A percentile compares a stretch with the other conserved stretches of the same genome.
Evolutionary conservation across 495 filamentous ascomycete species (phyloP).

Genomic region (Wilcoxina mikolae): DNA sequence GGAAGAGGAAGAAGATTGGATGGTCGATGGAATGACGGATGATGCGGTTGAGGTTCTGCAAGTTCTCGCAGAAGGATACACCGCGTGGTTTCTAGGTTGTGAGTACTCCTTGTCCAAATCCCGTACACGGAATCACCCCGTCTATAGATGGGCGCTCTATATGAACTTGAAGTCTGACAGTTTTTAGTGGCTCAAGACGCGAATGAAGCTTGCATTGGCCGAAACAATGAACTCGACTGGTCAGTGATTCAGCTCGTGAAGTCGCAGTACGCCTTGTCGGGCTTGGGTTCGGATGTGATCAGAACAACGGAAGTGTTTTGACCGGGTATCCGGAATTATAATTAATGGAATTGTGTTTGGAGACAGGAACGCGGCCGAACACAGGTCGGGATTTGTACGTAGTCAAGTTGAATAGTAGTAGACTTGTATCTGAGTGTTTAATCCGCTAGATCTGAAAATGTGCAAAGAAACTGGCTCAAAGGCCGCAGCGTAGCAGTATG

Average conservation of each 20-base stretch:
- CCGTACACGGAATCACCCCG: background rate
- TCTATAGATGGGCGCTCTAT: too few species aligned
- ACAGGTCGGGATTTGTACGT: too few species aligned
- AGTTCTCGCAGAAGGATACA: background rate
- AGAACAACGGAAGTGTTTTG: too few species aligned
- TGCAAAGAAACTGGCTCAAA: too few species aligned
- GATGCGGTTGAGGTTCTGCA: background rate
- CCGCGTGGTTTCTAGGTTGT: background rate
- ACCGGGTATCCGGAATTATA: too few species aligned
- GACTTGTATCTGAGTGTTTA: too few species aligned
- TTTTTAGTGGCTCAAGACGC: background rate
- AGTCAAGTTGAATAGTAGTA: too few species aligned
- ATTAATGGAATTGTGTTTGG: too few species aligned
- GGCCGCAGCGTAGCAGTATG: too few species aligned
- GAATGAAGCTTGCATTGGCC: background rate
- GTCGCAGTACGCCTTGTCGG: background rate
- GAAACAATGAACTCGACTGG: background rate
- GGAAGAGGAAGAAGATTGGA: background rate
- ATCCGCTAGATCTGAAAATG: too few species aligned
- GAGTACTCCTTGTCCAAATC: background rate
- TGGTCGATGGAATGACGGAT: background rate
- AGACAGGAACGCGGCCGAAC: too few species aligned
- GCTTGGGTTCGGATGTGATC: background rate
- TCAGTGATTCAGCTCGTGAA: background rate
- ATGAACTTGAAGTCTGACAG: background rate